Conservation (phyloP, 805 yeast species). For the Yarrowia keelungensis region DNA sequence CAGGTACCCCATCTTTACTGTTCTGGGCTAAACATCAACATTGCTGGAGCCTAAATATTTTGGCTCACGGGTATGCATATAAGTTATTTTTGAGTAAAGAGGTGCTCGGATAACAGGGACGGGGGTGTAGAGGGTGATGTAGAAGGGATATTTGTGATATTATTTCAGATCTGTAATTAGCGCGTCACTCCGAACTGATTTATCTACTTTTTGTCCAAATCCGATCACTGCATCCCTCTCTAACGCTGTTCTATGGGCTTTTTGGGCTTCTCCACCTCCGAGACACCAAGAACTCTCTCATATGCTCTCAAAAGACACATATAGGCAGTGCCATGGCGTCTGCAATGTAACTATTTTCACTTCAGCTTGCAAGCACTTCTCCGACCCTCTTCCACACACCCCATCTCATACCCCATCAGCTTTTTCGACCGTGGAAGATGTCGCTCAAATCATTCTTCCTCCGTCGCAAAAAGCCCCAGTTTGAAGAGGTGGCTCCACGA, state of each 20-base stretch:
- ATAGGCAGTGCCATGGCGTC: slow-evolving; percentile 29
- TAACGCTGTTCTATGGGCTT: neutral
- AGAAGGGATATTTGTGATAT: neutral
- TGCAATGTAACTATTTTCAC: neutral
- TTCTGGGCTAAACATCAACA: slow-evolving; percentile 27
- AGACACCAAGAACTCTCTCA: slow-evolving; percentile 42
- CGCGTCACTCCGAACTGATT: neutral
- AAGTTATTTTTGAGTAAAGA: slow-evolving; percentile 8
- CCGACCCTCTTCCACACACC: no score
- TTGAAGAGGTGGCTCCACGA: slow-evolving; percentile 32
- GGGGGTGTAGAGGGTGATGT: neutral
- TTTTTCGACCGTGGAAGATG: neutral
- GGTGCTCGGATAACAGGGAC: neutral
- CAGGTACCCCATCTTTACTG: slow-evolving; percentile 1
- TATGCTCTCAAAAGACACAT: slow-evolving; percentile 27
- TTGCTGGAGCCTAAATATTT: slow-evolving; percentile 15
- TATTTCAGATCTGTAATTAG: no score
- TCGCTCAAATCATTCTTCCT: slow-evolving; percentile 18
- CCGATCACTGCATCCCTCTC: neutral
- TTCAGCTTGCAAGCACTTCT: neutral
- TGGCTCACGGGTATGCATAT: slow-evolving; percentile 22
- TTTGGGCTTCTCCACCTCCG: slow-evolving; percentile 41
- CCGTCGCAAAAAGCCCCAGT: slow-evolving; percentile 25
- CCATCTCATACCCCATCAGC: no score
- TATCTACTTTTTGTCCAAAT: neutral